These are phyloP conservation scores for Leccinum boreale DNA, from an alignment of 768 basidiomycete genomes.

Conservation along the genomic window DNA sequence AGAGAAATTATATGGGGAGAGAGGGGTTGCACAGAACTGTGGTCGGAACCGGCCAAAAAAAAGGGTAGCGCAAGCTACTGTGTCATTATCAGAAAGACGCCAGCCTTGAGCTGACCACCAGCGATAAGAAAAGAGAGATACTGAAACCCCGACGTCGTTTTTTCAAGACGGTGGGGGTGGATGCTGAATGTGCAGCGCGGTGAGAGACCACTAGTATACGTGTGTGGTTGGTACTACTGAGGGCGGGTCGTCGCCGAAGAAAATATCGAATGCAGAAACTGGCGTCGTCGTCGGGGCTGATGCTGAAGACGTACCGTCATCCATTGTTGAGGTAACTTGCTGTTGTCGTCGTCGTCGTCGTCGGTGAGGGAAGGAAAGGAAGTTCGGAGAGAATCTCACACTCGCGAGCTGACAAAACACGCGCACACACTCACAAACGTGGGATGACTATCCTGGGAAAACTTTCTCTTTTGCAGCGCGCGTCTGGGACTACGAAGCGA, in stretches of 20 bases:
- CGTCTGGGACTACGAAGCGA: constrained; percentile 19
- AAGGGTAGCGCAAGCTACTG: constrained; percentile 11
- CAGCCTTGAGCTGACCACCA: constrained; percentile 36
- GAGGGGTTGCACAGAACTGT: constrained; percentile 17
- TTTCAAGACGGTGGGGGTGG: constrained; percentile 20
- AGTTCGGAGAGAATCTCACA: background rate
- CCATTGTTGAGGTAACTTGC: constrained; percentile 40
- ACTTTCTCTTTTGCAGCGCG: too few relatives aligned
- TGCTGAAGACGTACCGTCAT: constrained; percentile 83
- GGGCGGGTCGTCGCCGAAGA: constrained; percentile 36
- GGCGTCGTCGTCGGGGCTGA: constrained; percentile 65
- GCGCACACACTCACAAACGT: constrained; percentile 16
- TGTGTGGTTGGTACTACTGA: constrained; percentile 30
- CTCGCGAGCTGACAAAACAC: constrained; percentile 13
- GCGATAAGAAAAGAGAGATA: constrained; percentile 11
- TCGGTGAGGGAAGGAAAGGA: background rate
- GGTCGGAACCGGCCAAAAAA: constrained; percentile 11
- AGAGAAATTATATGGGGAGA: constrained; percentile 21
- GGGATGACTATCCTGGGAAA: too few relatives aligned
- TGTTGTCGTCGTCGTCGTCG: constrained; percentile 22
- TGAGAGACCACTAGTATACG: constrained; percentile 28
- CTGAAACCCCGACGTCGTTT: constrained; percentile 25
- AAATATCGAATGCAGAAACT: constrained; percentile 43
- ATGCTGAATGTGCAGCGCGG: constrained; percentile 26
- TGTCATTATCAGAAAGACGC: constrained; percentile 16